Evolutionary conservation across 2,329 filamentous ascomycete species (phyloP), one percentile per base, ranked within the genome.

Genomic region (Talaromyces sp.): DNA sequence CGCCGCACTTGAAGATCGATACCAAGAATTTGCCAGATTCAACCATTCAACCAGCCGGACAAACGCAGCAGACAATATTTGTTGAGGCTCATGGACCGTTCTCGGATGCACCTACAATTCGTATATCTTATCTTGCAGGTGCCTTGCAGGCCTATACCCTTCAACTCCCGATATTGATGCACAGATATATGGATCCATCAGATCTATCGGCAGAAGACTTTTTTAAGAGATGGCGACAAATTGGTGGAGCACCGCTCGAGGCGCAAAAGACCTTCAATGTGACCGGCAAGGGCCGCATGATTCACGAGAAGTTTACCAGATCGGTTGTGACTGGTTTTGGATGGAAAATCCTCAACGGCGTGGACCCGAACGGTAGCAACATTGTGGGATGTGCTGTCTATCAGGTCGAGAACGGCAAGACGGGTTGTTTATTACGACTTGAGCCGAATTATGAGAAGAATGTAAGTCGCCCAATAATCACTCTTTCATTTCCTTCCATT

Each of bases 221-320:
- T 78, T 99, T 99, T 85, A 97, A 96, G 82, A 84, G 96, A 58
- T 99, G 95, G 95, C 96, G 96, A 82, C 95, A 99, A 78, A 98
- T 99, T 69, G 95, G 95, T 12, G 92, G 90, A 5, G 86, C 86
- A 1, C 88, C 93, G 1, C 86, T 96, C 33, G 96, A 99, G 76
- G 88, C 91, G 0, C 95, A 99, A 75, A 85, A 85, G 55, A 92
- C 98, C 35, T 96, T 99, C 75, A 87, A 88, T 0, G 74, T 93
- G 11, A 77, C 80, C 1, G 83, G 82, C 31, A 82, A 84, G 61
- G 82, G 81, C 16, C 81, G 85, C 63, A 87, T 88, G 66, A 85
- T 96, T 66, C 89, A 83, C 64, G 86, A 90, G 63, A 78, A 80
- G 2, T 92, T 91, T 68, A 88, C 96, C 50, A 81, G 87, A 57